Percentiles rank a stretch among this genome's conserved stretches.
Conservation (phyloP, 306 rosid genomes). For the Abrus pulchellus region DNA sequence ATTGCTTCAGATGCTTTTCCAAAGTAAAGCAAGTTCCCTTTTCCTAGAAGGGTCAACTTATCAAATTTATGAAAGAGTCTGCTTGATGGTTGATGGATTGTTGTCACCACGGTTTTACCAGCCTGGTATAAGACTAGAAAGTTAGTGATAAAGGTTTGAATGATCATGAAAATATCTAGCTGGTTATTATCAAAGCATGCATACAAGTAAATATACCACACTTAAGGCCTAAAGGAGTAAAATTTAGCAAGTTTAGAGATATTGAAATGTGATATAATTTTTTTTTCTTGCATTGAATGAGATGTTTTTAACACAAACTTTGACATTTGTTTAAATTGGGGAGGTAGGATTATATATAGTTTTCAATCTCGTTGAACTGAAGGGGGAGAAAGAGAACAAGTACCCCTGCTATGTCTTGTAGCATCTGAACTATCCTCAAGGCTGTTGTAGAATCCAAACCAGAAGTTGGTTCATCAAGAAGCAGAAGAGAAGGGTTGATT, state of each 20-base stretch:
- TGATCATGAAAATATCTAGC: slow-evolving; percentile 12
- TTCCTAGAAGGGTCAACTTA: slow-evolving; percentile 93
- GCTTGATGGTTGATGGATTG: slow-evolving; percentile 99
- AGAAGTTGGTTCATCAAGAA: slow-evolving; percentile 97
- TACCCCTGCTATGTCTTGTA: slow-evolving; percentile 96
- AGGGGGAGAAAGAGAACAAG: slow-evolving; percentile 19
- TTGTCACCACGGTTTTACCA: slow-evolving; percentile 95
- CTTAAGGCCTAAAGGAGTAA: not conserved
- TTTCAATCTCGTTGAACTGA: not conserved
- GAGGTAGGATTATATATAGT: slow-evolving; percentile 17
- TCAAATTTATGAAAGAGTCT: slow-evolving; percentile 94
- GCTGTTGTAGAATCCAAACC: slow-evolving; percentile 99
- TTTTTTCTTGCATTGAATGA: not conserved
- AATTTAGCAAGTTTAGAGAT: not conserved
- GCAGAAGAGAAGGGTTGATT: slow-evolving; percentile 88
- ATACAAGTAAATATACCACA: not conserved
- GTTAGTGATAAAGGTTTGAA: slow-evolving; percentile 24
- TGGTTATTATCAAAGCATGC: slow-evolving; percentile 20
- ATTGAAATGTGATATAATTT: too few relatives aligned
- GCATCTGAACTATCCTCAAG: slow-evolving; percentile 87
- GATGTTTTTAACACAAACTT: not conserved
- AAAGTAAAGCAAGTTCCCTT: slow-evolving; percentile 88
- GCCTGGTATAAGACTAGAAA: slow-evolving; percentile 63
- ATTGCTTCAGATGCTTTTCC: slow-evolving; percentile 95
- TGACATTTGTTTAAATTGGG: not conserved